Conservation (phyloP, 768 basidiomycete genomes). For the Scleroderma bovista region DNA sequence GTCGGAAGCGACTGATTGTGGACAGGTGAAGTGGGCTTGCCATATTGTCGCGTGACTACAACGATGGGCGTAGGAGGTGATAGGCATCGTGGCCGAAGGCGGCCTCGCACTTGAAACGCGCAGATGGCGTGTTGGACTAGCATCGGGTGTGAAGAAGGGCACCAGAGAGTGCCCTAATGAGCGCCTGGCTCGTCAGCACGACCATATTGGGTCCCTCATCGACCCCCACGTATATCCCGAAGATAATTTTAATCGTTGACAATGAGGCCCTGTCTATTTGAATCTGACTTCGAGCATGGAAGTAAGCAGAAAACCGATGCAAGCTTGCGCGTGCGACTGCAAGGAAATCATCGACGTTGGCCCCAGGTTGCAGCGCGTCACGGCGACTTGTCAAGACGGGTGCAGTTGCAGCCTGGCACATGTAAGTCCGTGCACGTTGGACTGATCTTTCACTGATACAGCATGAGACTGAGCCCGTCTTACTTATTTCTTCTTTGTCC, state of each 20-base stretch:
- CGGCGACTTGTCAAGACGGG: slow-evolving; percentile 4
- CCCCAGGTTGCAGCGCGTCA: slow-evolving; percentile 1
- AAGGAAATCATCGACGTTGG: too few species aligned
- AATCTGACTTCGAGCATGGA: too few species aligned
- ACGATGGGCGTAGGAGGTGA: background rate
- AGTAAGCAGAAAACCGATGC: too few species aligned
- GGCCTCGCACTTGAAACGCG: slow-evolving; percentile 12
- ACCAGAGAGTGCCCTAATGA: background rate
- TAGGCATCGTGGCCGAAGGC: slow-evolving; percentile 4
- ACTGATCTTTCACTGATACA: background rate
- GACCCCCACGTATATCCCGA: background rate
- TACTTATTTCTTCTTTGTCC: slow-evolving; percentile 3
- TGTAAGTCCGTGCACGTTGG: slow-evolving; percentile 3
- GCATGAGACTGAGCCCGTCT: slow-evolving; percentile 2
- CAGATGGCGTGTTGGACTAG: slow-evolving; percentile 1
- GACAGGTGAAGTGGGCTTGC: background rate
- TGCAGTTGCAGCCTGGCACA: background rate
- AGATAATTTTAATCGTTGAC: too few species aligned
- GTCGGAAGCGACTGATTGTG: background rate
- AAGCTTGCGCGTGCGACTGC: too few species aligned
- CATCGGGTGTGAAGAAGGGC: slow-evolving; percentile 3
- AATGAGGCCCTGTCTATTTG: too few species aligned
- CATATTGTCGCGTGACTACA: background rate
- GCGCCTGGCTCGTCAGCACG: background rate
- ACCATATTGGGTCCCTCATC: background rate